phyloP scores from a whole-genome alignment of 495 filamentous ascomycete genomes.

The Neurospora tetraspora region DNA sequence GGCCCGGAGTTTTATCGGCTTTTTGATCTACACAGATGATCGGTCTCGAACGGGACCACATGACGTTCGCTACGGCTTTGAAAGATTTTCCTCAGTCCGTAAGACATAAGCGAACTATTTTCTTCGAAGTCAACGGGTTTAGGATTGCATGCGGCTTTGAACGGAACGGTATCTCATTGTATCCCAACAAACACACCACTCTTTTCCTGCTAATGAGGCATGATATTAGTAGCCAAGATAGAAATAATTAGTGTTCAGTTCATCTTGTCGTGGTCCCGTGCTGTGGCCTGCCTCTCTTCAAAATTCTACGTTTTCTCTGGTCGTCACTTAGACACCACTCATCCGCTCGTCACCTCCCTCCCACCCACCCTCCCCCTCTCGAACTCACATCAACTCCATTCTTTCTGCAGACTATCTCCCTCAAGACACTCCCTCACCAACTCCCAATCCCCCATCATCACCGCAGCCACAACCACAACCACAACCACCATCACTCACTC shows the following conservation, averaged over 20 bases:
- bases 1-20: background rate
- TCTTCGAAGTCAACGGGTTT: background rate
- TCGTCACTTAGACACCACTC: background rate
- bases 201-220: background rate
- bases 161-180: background rate
- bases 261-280: background rate
- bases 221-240: background rate
- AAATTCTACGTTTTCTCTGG: background rate
- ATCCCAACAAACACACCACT: background rate
- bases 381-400: background rate
- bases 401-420: background rate
- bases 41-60: background rate
- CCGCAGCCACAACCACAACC: background rate
- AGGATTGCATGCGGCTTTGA: background rate
- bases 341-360: background rate
- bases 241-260: background rate
- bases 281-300: background rate
- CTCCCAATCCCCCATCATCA: background rate
- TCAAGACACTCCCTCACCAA: background rate
- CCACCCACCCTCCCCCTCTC: background rate
- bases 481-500: background rate
- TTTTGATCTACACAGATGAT: background rate
- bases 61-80: background rate
- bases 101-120: background rate
- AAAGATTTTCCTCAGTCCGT: background rate